Evolutionary conservation across 306 rosid species (phyloP), one percentile per base, ranked within the genome.

Genomic region (Alnus rubra): DNA sequence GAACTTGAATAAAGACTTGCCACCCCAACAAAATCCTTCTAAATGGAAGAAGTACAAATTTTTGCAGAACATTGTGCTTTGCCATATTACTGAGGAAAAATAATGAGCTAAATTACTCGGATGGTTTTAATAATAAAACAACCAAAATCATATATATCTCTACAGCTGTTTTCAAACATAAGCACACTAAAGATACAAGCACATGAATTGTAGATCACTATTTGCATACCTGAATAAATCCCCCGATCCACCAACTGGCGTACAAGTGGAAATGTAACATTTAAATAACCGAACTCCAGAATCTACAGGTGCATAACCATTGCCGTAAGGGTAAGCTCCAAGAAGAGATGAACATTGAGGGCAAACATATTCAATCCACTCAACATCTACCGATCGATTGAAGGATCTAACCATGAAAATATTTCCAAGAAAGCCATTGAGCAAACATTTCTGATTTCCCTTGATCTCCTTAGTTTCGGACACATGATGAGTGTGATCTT

Each of bases 401-500:
- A 95, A 91, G 58, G 85, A 86, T 78, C 92, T 91, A 69, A 93
- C 96, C 96, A 95, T 95, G 87, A 95, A 95, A 67, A 88, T 75
- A 83, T 90, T 96, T 83, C 86, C 98, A 88, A 95, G 97, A 86
- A 82, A 93, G 58, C 98, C 98, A 81, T 93, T 90, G 71, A 92
- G 90, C 19, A 95, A 83, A n/a, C 90, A 77, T 75, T 85, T 87
- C 65, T 88, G 91, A 79, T 84, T 84, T 60, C 69, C 90, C 74
- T 76, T 77, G 53, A 91, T 78, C 85, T 88, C 87, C 30, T 42
- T n/a, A 52, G 74, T 83, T 77, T 84, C 86, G 78, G 78, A 88
- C 62, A 81, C 81, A 73, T 76, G 84, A 80, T 79, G 90, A 12
- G 63, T 76, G 74, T 88, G 75, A 19, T 84, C 76, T 73, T 76